These are phyloP conservation scores for Colletotrichum lindemuthianum DNA, from an alignment of 2,329 filamentous ascomycete species.

Conservation along the genomic window DNA sequence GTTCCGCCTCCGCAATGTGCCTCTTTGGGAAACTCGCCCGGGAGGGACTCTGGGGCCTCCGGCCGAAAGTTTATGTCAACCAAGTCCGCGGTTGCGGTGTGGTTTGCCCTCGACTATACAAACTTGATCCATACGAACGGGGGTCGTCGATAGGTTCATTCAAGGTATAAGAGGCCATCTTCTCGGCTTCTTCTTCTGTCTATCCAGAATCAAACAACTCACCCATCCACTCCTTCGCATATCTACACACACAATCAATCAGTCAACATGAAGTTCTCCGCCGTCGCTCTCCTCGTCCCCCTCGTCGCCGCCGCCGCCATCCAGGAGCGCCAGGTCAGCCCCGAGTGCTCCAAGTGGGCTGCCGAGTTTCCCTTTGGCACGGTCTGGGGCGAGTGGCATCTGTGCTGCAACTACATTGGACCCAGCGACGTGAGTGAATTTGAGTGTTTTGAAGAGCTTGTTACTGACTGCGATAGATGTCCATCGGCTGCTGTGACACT, in stretches of 20 bases:
- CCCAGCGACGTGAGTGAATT: neutral
- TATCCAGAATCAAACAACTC: neutral
- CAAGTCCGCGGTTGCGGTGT: too few relatives aligned
- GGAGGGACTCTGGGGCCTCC: too few relatives aligned
- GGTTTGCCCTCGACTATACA: too few relatives aligned
- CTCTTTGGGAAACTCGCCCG: too few relatives aligned
- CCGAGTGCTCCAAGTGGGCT: slow-evolving; percentile 6
- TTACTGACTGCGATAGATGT: slow-evolving; percentile 1
- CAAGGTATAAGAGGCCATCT: too few relatives aligned
- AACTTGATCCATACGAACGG: too few relatives aligned
- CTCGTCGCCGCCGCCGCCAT: slow-evolving; percentile 13
- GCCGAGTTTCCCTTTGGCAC: slow-evolving; percentile 1
- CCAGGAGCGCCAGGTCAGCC: slow-evolving; percentile 17
- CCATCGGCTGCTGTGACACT: slow-evolving; percentile 10
- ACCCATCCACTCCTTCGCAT: neutral
- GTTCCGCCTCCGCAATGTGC: too few relatives aligned
- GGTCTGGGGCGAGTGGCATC: neutral
- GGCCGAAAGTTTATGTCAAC: too few relatives aligned
- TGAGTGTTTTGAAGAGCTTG: neutral
- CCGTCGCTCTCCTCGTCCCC: neutral
- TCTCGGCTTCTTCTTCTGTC: too few relatives aligned
- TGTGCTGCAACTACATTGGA: slow-evolving; percentile 4
- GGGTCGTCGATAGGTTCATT: too few relatives aligned
- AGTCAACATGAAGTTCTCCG: neutral
- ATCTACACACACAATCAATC: neutral